These are phyloP conservation scores for Penicillium riverlandense DNA, from an alignment of 495 filamentous ascomycete species.

Conservation along the genomic window DNA sequence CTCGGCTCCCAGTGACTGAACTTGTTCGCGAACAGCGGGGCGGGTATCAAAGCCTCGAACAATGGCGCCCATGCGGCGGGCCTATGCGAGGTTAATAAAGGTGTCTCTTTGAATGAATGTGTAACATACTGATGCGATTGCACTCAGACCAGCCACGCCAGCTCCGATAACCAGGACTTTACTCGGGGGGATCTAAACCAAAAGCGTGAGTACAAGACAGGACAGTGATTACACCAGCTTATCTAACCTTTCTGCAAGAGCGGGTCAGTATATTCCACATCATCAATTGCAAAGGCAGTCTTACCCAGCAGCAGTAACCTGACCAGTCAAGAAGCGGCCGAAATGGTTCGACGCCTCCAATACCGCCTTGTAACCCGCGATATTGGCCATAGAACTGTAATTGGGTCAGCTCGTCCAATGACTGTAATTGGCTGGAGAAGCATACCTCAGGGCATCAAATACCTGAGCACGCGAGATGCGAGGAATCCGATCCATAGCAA, in stretches of 20 bases:
- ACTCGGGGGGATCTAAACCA: slow-evolving; percentile 61
- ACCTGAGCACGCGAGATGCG: slow-evolving; percentile 75
- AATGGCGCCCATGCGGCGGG: slow-evolving; percentile 73
- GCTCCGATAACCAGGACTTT: slow-evolving; percentile 80
- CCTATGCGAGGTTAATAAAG: slow-evolving; percentile 9
- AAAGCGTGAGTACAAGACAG: too few relatives aligned
- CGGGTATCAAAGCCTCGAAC: slow-evolving; percentile 79
- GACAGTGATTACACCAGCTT: too few relatives aligned
- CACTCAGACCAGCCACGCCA: slow-evolving; percentile 73
- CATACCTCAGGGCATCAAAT: slow-evolving; percentile 58
- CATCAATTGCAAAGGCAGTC: too few relatives aligned
- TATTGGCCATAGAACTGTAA: slow-evolving; percentile 71
- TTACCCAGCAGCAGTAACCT: slow-evolving; percentile 71
- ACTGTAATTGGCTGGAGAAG: too few relatives aligned
- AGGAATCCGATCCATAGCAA: slow-evolving; percentile 82
- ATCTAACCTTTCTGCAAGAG: too few relatives aligned
- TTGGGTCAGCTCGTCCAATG: neutral
- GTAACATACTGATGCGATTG: slow-evolving; percentile 53
- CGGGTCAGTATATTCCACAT: too few relatives aligned
- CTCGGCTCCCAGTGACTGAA: slow-evolving; percentile 76
- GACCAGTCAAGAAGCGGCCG: slow-evolving; percentile 73
- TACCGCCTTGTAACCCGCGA: slow-evolving; percentile 80
- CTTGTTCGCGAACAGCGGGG: slow-evolving; percentile 70
- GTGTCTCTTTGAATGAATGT: too few relatives aligned
- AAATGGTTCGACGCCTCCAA: slow-evolving; percentile 77